phyloP scores from a whole-genome alignment of 805 yeast genomes.

The Cyberlindnera maclurae region DNA sequence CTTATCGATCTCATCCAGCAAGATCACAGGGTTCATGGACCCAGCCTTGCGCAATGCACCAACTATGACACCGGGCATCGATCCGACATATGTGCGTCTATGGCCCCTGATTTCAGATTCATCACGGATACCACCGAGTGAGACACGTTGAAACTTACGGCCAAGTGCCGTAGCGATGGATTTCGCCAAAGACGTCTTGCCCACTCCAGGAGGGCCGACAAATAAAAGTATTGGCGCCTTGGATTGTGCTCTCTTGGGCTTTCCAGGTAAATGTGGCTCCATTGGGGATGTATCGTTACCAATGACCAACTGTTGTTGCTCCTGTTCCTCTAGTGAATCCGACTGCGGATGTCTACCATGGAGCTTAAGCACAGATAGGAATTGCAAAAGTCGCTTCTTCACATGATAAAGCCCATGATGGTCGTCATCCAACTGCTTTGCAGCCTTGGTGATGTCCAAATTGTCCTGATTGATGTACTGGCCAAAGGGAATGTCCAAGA shows the following conservation, averaged over 20 bases:
- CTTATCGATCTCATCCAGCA: conserved; percentile 83
- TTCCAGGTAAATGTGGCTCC: conserved; percentile 3
- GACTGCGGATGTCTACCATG: conserved; percentile 18
- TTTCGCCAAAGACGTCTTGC: conserved; percentile 81
- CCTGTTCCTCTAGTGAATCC: neutral
- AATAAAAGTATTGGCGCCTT: conserved; percentile 72
- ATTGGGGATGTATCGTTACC: conserved; percentile 6
- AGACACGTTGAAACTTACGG: conserved; percentile 69
- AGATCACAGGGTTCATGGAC: conserved; percentile 74
- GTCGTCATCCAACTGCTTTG: conserved; percentile 57
- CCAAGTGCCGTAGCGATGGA: conserved; percentile 72
- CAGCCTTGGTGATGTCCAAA: conserved; percentile 46
- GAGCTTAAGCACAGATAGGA: conserved; percentile 69
- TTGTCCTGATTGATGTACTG: conserved; percentile 24
- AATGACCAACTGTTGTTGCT: conserved; percentile 15
- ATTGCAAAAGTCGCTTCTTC: conserved; percentile 70
- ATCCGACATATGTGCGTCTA: conserved; percentile 85
- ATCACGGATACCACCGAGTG: conserved; percentile 83
- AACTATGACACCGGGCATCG: conserved; percentile 80
- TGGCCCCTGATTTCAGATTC: conserved; percentile 90
- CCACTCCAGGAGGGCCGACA: conserved; percentile 93
- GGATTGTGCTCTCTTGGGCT: conserved; percentile 8
- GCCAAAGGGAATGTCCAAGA: conserved; percentile 57
- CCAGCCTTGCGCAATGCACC: conserved; percentile 72
- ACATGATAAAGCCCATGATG: conserved; percentile 73